Evolutionary conservation across 2,329 filamentous ascomycete species (phyloP).

Genomic region (Chaetomium olivaceum): DNA sequence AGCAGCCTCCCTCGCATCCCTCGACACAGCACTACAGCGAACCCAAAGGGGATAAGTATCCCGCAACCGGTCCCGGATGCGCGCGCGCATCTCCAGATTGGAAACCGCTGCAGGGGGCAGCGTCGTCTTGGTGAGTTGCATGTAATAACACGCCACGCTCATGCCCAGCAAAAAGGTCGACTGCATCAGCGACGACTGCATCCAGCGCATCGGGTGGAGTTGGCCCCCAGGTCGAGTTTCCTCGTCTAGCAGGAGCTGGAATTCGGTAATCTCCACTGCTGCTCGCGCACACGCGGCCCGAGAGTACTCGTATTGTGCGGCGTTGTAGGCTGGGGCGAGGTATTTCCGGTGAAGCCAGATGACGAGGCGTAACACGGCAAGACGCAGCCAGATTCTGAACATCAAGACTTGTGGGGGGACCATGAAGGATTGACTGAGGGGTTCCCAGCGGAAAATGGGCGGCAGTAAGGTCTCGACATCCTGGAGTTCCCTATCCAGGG

Average conservation of each 20-base stretch:
- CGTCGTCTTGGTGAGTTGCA: not conserved
- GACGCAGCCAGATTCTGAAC: not conserved
- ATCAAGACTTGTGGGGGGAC: not conserved
- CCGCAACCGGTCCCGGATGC: not conserved
- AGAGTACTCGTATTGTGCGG: not conserved
- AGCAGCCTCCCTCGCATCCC: not conserved
- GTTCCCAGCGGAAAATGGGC: not conserved
- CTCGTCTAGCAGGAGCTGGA: not conserved
- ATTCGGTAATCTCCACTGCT: not conserved
- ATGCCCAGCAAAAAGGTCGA: not conserved
- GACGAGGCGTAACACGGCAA: not conserved
- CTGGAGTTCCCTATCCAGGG: not conserved
- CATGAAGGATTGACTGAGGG: slow-evolving; percentile 4
- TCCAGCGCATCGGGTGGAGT: not conserved
- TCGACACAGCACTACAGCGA: not conserved
- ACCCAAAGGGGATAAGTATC: not conserved
- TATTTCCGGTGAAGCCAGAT: not conserved
- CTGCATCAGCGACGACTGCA: not conserved
- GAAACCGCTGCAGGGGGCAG: not conserved
- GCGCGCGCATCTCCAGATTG: not conserved
- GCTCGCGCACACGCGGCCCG: not conserved
- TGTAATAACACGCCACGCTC: not conserved
- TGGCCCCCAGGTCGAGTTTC: not conserved
- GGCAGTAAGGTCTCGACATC: not conserved
- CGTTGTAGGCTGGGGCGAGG: not conserved